Base-by-base conservation (phyloP, 2,329 filamentous ascomycete genomes). In the Apiospora aurea region DNA sequence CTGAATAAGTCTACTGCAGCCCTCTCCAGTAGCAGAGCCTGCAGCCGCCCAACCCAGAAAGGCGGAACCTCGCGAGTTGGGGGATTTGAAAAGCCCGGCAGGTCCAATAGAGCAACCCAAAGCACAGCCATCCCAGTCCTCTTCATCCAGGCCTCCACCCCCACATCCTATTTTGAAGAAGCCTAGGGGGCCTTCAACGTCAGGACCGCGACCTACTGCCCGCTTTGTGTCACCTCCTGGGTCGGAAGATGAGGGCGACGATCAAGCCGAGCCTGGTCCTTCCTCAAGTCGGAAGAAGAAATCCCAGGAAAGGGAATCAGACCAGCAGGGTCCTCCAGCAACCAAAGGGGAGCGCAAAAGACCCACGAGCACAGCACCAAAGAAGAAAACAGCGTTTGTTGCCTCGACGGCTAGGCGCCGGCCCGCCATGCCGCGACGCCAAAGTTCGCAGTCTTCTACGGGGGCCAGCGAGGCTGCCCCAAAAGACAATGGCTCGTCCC, bases 81-180 rank as follows among this genome's bases (percentile, higher is more conserved):
- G 75, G 21, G 57, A 77, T 77, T 74, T 53, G 68, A 74, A 70
- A 21, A 34, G 57, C 10, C 34, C 57, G 10, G 29, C 34, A 24
- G 57, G 7, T 24, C 4, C 71, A 51, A 43, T 74, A 26, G 67
- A 41, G 57, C 57, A 41, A 64, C 29, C 57, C 4, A 64, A 74
- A 14, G 67, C 77, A 5, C 79, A 77, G 66, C 72, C 75, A 47
- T 73, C 78, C 11, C 78, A 79, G 29, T 80, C 83, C 18, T 86
- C 85, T 14, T 86, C 86, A 13, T 82, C 84, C 18, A 84, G 85
- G 71, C 83, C 85, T 10, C 84, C 86, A 5, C 86, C 85, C 47
- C 78, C 84, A 3, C 88, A 89, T 75, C 88, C 89, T 0, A 91
- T 91, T 70, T 77, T 91, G 72, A 91, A 90, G 78, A 91, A 91